phyloP scores from a whole-genome alignment of 2,329 filamentous ascomycete genomes.

The Cladobotryum mycophilum region DNA sequence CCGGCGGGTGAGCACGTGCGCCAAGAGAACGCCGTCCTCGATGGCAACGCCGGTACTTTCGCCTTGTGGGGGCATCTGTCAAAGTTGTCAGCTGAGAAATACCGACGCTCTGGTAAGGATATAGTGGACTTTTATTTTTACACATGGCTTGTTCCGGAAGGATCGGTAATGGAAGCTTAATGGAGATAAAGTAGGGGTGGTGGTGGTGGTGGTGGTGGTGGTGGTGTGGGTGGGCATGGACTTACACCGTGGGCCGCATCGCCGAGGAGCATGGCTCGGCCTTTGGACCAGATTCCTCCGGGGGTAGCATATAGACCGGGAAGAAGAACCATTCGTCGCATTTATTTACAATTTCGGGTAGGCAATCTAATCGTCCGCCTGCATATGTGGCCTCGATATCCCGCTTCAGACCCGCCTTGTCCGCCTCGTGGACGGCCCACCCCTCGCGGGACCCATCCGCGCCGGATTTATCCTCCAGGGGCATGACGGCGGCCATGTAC shows the following conservation, averaged over 20 bases:
- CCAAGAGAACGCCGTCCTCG: slow-evolving; percentile 44
- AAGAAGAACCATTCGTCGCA: slow-evolving; percentile 27
- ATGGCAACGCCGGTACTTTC: slow-evolving; percentile 46
- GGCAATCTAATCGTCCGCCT: slow-evolving; percentile 12
- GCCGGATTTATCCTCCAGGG: slow-evolving; percentile 12
- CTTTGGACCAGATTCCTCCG: slow-evolving; percentile 28
- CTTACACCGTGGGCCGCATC: slow-evolving; percentile 48
- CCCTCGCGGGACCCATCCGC: slow-evolving; percentile 16
- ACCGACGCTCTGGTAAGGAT: too few species aligned
- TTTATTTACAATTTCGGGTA: slow-evolving; percentile 15
- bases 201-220: too few species aligned
- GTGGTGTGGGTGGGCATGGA: background rate
- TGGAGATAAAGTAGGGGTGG: background rate
- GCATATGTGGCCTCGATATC: slow-evolving; percentile 14
- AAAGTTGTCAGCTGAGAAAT: background rate
- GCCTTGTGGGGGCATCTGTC: slow-evolving; percentile 43
- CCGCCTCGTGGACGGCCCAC: slow-evolving; percentile 17
- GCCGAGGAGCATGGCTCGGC: slow-evolving; percentile 43
- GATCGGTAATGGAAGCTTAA: background rate
- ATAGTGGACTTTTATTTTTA: too few species aligned
- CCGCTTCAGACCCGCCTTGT: slow-evolving; percentile 16
- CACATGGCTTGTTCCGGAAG: background rate
- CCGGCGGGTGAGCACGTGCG: slow-evolving; percentile 21
- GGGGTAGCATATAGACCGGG: slow-evolving; percentile 30
- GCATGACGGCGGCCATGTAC: slow-evolving; percentile 18